phyloP scores from a whole-genome alignment of 2,329 filamentous ascomycete species.

The Diaporthe destruens region DNA sequence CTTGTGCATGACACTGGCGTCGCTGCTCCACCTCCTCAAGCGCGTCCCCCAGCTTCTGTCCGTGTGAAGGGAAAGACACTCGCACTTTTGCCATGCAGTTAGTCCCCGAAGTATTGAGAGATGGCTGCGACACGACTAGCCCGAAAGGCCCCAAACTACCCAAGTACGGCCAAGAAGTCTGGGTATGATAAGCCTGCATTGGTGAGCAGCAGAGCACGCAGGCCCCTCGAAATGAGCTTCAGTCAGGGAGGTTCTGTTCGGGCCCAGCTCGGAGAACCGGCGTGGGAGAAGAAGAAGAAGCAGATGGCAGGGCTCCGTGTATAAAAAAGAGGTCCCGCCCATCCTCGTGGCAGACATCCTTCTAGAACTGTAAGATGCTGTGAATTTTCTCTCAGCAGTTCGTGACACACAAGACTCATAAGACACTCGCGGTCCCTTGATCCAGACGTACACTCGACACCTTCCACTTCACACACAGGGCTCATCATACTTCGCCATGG shows the following conservation, averaged over 20 bases:
- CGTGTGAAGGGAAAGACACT: slow-evolving; percentile 32
- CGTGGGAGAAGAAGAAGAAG: slow-evolving; percentile 17
- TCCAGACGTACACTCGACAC: not conserved
- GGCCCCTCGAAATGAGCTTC: slow-evolving; percentile 3
- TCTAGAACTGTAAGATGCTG: slow-evolving; percentile 24
- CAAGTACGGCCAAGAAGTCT: slow-evolving; percentile 25
- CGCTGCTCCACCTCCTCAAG: slow-evolving; percentile 2
- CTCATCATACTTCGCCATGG: slow-evolving; percentile 30
- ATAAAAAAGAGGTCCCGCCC: slow-evolving; percentile 34
- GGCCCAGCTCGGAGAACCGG: slow-evolving; percentile 14
- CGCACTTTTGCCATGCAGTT: slow-evolving; percentile 27
- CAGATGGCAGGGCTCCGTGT: slow-evolving; percentile 1
- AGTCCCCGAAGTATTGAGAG: slow-evolving; percentile 31
- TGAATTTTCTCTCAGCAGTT: slow-evolving; percentile 21
- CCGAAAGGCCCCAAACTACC: slow-evolving; percentile 26
- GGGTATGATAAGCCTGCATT: slow-evolving; percentile 26
- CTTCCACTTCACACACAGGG: slow-evolving; percentile 3
- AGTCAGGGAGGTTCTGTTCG: slow-evolving; percentile 26
- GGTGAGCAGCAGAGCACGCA: slow-evolving; percentile 1
- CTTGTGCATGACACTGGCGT: slow-evolving; percentile 28
- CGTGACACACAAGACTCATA: slow-evolving; percentile 10
- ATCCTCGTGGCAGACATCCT: slow-evolving; percentile 21
- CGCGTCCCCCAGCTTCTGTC: slow-evolving; percentile 18
- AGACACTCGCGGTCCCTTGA: not conserved
- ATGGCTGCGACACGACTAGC: slow-evolving; percentile 34